Evolutionary conservation across 2,329 filamentous ascomycete genomes (phyloP), one percentile per base, ranked within the genome.

Genomic region (Didymella keratinophila): DNA sequence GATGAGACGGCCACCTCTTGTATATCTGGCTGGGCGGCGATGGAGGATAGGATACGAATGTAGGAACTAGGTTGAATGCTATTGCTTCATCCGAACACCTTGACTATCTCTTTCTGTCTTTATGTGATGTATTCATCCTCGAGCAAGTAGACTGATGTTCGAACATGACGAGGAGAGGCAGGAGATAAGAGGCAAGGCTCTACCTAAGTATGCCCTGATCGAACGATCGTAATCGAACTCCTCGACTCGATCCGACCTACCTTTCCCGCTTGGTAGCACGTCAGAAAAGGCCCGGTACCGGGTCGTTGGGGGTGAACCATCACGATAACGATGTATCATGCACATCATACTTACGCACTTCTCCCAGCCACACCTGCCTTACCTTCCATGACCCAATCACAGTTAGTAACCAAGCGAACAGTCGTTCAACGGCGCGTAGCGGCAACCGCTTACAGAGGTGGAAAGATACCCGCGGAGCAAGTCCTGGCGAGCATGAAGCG

Each of bases 1-100:
- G 44, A 25, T 10, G 21, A 34, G 44, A 47, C 18, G 30, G 43
- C 52, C 53, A 56, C 48, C 43, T 45, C 56, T 58, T 58, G 56
- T 53, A 58, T 50, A 58, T 53, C 55, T 44, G 56, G 56, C 55
- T 45, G 28, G 16, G 41, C 11, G 32, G 42, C 11, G 27, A 32
- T 11, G 49, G 36, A 12, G 18, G 45, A 39, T 34, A 53, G 49
- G 55, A 58, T 48, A 49, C 7, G 36, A 47, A 45, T 58, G 49
- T 58, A 58, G 56, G 45, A 58, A 45, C 45, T 25, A 49, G 50
- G 56, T 36, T 53, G 56, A 58, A 58, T 58, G 56, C 55, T 10
- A 58, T 20, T 32, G 45, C 56, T 49, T 58, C 55, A 39, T 49
- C 55, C 49, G 30, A 45, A 44, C 10, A 43, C 34, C 36, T 25